Base-by-base conservation (phyloP, 768 basidiomycete genomes). In the Omphalotus guepiniiformis region DNA sequence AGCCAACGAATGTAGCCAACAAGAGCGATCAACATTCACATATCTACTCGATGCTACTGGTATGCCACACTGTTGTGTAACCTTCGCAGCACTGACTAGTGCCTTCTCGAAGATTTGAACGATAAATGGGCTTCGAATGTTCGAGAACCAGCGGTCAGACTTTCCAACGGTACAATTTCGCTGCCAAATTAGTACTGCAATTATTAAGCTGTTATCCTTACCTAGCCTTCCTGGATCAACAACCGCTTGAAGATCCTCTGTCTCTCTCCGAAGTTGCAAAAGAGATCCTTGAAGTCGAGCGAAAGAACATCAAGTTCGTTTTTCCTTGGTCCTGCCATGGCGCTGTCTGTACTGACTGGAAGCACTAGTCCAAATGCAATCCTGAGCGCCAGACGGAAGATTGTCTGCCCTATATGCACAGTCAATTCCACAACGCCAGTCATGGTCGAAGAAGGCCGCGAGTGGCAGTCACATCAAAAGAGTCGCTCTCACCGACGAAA, bases 1-100 rank as follows among this genome's bases (percentile, higher is more conserved):
- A 9, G 74, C 79, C 7, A 79, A 80, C 47, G 53, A 57, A 8
- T 54, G 67, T 16, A 66, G 62, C 7, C 49, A 49, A 40, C 50
- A 35, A 27, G 64, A 18, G 60, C 52, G 3, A 48, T 49, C 54
- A n/a, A 66, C 69, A 6, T 72, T 56, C 51, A 54, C 68, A 58
- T 67, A 85, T 61, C 62, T 89, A 26, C 67, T 87, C 23, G 82
- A 91, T 59, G 87, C 89, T 3, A 81, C 82, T 41, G 72, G 87
- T 81, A 50, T 55, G 71, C 58, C 13, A 38, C 58, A 23, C 43
- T 51, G 39, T n/a, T n/a, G n/a, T n/a, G n/a, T n/a, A n/a, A n/a
- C n/a, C 26, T 35, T 35, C 8, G 13, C 6, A 18, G 5, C 22
- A 22, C 34, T 29, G 3, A 7, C 16, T 6, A 15, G 21, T 42